Evolutionary conservation across 2,329 filamentous ascomycete genomes (phyloP).

Genomic region (Cladosporium sp.): DNA sequence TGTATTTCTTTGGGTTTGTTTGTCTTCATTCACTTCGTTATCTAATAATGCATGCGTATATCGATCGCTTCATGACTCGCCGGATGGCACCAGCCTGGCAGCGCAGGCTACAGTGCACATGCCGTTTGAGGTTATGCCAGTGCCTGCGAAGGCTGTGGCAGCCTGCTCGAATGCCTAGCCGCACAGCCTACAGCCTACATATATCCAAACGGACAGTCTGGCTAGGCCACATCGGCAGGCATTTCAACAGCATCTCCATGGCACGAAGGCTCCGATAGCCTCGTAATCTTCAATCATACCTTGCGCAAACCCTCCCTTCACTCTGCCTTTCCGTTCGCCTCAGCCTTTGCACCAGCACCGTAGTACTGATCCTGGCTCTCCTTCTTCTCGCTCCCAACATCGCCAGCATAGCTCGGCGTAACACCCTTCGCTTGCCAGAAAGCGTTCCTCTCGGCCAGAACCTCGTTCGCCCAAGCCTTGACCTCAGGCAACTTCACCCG

Average conservation of each 20-base stretch:
- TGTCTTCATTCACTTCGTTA: background rate
- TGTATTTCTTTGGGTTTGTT: background rate
- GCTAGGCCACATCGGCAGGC: too few relatives aligned
- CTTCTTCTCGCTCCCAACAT: conserved; percentile 25
- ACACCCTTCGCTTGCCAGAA: conserved; percentile 58
- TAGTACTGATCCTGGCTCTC: conserved; percentile 34
- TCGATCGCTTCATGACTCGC: background rate
- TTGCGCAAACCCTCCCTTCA: background rate
- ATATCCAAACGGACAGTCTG: too few relatives aligned
- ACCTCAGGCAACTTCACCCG: conserved; percentile 74
- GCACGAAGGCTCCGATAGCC: too few relatives aligned
- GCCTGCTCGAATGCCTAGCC: too few relatives aligned
- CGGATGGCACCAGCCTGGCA: background rate
- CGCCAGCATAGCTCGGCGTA: conserved; percentile 21
- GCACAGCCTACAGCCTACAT: too few relatives aligned
- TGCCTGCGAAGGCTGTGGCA: too few relatives aligned
- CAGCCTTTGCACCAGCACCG: conserved; percentile 14
- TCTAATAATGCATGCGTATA: background rate
- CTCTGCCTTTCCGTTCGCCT: background rate
- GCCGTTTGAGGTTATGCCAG: background rate
- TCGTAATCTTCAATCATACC: background rate
- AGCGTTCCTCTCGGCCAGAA: conserved; percentile 69
- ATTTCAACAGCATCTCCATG: too few relatives aligned
- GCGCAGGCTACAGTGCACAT: background rate
- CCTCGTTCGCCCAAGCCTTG: conserved; percentile 70